Evolutionary conservation across 768 basidiomycete species (phyloP).

Genomic region (Amanita rimosa): DNA sequence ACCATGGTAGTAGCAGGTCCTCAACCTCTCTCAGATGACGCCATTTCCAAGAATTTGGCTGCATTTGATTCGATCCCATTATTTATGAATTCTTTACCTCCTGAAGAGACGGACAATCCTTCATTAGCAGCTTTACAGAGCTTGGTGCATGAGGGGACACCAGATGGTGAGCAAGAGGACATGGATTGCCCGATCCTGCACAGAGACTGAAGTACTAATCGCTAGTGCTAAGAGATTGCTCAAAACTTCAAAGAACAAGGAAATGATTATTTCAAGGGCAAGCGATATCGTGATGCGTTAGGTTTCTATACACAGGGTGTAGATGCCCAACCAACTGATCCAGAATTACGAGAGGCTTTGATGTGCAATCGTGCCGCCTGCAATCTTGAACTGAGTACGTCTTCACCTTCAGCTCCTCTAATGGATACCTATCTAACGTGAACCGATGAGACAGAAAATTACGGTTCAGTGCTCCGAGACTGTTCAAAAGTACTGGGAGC

Average conservation of each 20-base stretch:
- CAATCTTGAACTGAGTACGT: conserved; percentile 77
- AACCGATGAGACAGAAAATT: conserved; percentile 35
- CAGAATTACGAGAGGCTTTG: conserved; percentile 47
- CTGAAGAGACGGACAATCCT: conserved; percentile 50
- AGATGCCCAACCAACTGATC: conserved; percentile 70
- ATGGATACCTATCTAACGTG: neutral
- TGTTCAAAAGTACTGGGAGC: conserved; percentile 59
- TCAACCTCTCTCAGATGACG: conserved; percentile 18
- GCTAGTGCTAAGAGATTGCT: conserved; percentile 55
- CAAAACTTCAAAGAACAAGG: conserved; percentile 92
- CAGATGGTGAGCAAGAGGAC: conserved; percentile 69
- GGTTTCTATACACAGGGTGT: conserved; percentile 88
- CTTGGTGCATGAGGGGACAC: conserved; percentile 81
- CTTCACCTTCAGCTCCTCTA: neutral
- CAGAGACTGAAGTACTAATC: conserved; percentile 2
- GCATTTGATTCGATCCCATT: conserved; percentile 63
- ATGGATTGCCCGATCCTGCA: neutral
- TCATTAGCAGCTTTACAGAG: conserved; percentile 77
- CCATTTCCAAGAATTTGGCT: conserved; percentile 27
- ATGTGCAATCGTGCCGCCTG: conserved; percentile 89
- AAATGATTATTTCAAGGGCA: conserved; percentile 87
- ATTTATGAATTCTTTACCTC: conserved; percentile 86
- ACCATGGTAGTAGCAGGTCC: conserved; percentile 19
- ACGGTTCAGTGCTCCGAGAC: conserved; percentile 77
- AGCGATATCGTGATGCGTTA: conserved; percentile 77